phyloP scores from a whole-genome alignment of 139 green algal species.

The Coelastrella sp. region DNA sequence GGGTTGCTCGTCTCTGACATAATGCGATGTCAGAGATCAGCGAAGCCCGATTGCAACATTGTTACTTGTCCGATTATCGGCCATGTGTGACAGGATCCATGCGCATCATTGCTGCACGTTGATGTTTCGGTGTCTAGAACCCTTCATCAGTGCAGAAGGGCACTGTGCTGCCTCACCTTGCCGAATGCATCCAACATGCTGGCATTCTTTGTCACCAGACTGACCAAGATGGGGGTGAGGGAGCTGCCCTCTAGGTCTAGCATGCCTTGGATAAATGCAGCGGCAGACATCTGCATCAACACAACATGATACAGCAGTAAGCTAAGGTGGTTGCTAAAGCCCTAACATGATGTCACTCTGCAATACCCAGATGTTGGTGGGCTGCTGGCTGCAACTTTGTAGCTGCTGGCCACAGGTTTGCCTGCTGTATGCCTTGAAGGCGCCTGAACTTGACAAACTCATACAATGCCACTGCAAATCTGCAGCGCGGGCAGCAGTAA shows the following conservation, averaged over 20 bases:
- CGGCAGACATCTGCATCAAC: slow-evolving; percentile 70
- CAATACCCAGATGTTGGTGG: slow-evolving; percentile 67
- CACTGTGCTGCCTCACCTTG: slow-evolving; percentile 58
- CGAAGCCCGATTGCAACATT: no score
- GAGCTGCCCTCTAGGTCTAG: slow-evolving; percentile 94
- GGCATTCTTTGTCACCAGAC: slow-evolving; percentile 94
- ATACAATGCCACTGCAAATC: no score
- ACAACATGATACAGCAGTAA: background rate
- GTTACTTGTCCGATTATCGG: no score
- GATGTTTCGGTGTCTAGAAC: no score
- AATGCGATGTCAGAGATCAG: no score
- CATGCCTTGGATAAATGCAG: slow-evolving; percentile 91
- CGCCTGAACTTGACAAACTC: no score
- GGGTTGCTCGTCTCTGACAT: no score
- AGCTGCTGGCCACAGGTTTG: background rate
- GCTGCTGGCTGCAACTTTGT: background rate
- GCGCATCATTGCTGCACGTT: no score
- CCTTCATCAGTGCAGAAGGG: background rate
- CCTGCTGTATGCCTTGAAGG: no score
- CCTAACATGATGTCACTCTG: no score
- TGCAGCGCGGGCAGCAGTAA: background rate
- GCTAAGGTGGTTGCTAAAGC: no score
- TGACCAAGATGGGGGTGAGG: slow-evolving; percentile 92
- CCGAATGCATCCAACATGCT: slow-evolving; percentile 93
- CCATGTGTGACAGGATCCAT: no score